Conservation (phyloP, 108 stramenopile genomes). For the Cyclotella baltica region DNA sequence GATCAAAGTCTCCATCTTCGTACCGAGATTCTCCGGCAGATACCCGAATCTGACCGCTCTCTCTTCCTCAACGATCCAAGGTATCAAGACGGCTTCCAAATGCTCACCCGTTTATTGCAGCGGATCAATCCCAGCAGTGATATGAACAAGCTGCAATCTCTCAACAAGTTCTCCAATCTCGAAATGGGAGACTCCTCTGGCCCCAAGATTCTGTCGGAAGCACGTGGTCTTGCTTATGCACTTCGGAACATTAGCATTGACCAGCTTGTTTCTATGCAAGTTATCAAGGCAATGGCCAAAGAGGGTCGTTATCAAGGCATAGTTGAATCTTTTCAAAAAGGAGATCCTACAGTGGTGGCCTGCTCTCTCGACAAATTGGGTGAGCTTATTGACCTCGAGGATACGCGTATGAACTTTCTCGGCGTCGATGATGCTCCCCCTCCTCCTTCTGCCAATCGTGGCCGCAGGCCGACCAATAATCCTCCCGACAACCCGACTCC, state of each 20-base stretch:
- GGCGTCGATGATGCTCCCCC: not conserved
- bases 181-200: too few relatives aligned
- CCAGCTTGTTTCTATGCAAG: not conserved
- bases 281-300: not conserved
- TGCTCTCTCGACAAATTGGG: not conserved
- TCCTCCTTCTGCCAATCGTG: not conserved
- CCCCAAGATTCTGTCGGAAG: not conserved
- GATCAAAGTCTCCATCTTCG: not conserved
- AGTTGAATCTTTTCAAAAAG: not conserved
- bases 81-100: not conserved
- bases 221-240: not conserved
- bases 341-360: not conserved
- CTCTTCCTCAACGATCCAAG: not conserved
- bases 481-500: not conserved
- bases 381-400: not conserved
- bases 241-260: not conserved
- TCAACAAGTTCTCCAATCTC: too few relatives aligned
- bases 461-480: not conserved
- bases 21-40: not conserved
- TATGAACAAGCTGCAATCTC: not conserved
- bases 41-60: not conserved
- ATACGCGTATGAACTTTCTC: not conserved
- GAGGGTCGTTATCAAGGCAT: not conserved
- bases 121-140: not conserved
- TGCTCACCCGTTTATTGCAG: not conserved